These are phyloP conservation scores for Jatropha podagrica DNA, from an alignment of 441 rosid genomes.

Conservation along the genomic window DNA sequence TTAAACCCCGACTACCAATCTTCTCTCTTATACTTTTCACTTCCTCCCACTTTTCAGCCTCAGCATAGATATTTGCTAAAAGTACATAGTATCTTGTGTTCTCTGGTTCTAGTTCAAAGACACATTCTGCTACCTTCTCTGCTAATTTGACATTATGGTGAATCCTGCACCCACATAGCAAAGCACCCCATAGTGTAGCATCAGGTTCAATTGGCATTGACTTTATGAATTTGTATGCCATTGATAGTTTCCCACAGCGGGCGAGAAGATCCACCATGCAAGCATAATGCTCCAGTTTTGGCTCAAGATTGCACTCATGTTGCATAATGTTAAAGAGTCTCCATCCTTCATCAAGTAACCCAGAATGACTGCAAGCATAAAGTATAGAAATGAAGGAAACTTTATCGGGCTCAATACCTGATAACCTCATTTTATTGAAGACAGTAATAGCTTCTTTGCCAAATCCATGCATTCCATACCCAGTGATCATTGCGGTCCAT, in stretches of 20 bases:
- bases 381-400: slow-evolving; percentile 61
- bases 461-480: slow-evolving; percentile 82
- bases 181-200: slow-evolving; percentile 70
- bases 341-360: slow-evolving; percentile 71
- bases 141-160: slow-evolving; percentile 68
- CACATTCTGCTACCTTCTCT: slow-evolving; percentile 66
- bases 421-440: slow-evolving; percentile 48
- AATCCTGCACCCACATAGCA: slow-evolving; percentile 63
- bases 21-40: slow-evolving; percentile 49
- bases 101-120: slow-evolving; percentile 69
- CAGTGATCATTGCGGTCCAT: slow-evolving; percentile 84
- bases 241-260: slow-evolving; percentile 48
- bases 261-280: slow-evolving; percentile 80
- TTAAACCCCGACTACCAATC: slow-evolving; percentile 43
- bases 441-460: slow-evolving; percentile 56
- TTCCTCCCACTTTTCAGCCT: slow-evolving; percentile 78
- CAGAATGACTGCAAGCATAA: slow-evolving; percentile 73
- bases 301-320: slow-evolving; percentile 57
- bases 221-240: slow-evolving; percentile 58
- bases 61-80: slow-evolving; percentile 66
- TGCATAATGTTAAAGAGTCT: slow-evolving; percentile 66
- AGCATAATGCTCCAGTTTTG: slow-evolving; percentile 64
- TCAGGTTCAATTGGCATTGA: slow-evolving; percentile 62
- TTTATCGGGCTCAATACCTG: slow-evolving; percentile 50
- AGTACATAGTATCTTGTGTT: slow-evolving; percentile 67